Evolutionary conservation across 2,329 filamentous ascomycete genomes (phyloP), one percentile per base, ranked within the genome.

Genomic region (Rhynchosporium secalis): DNA sequence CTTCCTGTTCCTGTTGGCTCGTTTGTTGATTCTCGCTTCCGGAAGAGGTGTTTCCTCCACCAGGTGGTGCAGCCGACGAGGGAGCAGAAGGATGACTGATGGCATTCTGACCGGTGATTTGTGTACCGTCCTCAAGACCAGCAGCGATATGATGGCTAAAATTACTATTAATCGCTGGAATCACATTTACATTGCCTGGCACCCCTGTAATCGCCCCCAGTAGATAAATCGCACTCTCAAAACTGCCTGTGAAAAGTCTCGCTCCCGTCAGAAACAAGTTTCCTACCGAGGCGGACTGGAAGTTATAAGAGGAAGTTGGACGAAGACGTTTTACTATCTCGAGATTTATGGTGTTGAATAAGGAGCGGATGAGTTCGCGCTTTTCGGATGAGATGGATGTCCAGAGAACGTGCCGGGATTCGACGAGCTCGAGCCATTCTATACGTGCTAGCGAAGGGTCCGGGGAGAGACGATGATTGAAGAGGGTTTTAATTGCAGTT

Each of bases 111-210:
- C 94, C 94, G 0, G 90, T 90, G 69, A 98, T 96, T 31, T 89
- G 79, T 0, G 85, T 86, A 7, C 90, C 92, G 73, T 96, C 85
- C 20, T 80, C 79, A 0, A 98, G 81, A 0, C 90, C 89, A 1
- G 92, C 94, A 5, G 90, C 92, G 68, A 98, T 98, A 76, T 98
- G 94, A 71, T 96, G 91, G 0, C 91, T 91, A 78, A 97, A 97
- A 75, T 96, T 98, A 66, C 90, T 92, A 79, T 96, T 96, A 69
- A 98, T 91, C 3, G 91, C 92, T 0, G 94, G 95, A 15, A 98
- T 85, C 0, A 97, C 92, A 0, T 86, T 83, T 5, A 95, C 86
- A 57, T 86, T 82, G 10, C 85, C 82, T 0, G 92, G 89, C 0
- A 98, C 89, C n/a, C 86, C 86, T 72, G 93, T 96, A 66, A 97